phyloP scores from a whole-genome alignment of 2,329 filamentous ascomycete species.

The Pleoardoris graminearum region DNA sequence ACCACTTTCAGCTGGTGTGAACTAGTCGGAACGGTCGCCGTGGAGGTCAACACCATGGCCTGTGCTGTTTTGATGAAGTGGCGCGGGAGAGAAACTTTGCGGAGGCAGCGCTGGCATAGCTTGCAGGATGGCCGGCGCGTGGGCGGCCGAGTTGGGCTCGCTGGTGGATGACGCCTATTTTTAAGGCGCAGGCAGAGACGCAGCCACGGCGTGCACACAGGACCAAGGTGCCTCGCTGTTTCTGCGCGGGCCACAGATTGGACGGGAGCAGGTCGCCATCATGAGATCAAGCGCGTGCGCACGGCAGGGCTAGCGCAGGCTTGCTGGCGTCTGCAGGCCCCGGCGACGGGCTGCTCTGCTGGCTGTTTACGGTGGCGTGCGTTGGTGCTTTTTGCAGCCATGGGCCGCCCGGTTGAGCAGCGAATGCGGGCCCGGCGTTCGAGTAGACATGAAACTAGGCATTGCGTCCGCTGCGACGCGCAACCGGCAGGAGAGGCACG shows the following conservation, averaged over 20 bases:
- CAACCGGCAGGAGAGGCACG: not conserved
- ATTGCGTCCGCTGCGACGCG: slow-evolving; percentile 1
- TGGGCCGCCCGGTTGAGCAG: not conserved
- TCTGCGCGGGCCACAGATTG: too few relatives aligned
- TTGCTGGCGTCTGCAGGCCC: slow-evolving; percentile 5
- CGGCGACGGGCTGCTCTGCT: not conserved
- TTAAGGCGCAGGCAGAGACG: slow-evolving; percentile 11
- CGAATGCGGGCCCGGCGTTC: slow-evolving; percentile 7
- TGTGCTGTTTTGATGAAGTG: slow-evolving; percentile 2
- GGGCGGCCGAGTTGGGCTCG: slow-evolving; percentile 14
- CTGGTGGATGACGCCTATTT: slow-evolving; percentile 13
- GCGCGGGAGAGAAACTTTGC: not conserved
- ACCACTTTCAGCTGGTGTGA: slow-evolving; percentile 8
- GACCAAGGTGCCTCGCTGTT: slow-evolving; percentile 2
- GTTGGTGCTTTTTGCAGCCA: slow-evolving; percentile 9
- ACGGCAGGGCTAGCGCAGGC: not conserved
- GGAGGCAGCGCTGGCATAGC: too few relatives aligned
- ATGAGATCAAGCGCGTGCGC: slow-evolving; percentile 3
- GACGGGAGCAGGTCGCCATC: not conserved
- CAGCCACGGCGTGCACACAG: slow-evolving; percentile 5
- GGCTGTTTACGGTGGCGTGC: slow-evolving; percentile 1
- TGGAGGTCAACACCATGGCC: slow-evolving; percentile 5
- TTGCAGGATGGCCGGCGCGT: too few relatives aligned
- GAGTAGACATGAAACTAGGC: slow-evolving; percentile 6
- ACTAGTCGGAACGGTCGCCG: slow-evolving; percentile 12